Conservation (phyloP, 2,329 filamentous ascomycete genomes). For the Davidsoniella neocaledoniae region DNA sequence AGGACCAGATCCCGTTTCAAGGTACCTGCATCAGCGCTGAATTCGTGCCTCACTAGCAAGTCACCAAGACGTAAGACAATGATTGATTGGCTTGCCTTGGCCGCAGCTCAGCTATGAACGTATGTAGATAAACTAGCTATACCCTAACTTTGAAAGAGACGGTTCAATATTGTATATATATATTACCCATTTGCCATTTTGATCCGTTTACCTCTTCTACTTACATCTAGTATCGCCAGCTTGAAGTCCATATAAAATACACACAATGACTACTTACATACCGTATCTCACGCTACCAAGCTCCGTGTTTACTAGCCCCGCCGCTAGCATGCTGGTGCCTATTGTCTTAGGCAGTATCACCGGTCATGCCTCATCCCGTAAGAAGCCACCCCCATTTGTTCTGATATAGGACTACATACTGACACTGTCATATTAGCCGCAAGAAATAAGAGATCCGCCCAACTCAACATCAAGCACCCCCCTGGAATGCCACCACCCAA, state of each 20-base stretch:
- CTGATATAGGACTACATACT: background rate
- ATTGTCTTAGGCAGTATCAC: slow-evolving; percentile 56
- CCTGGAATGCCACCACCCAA: slow-evolving; percentile 42
- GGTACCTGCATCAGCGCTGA: too few species aligned
- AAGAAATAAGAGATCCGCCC: slow-evolving; percentile 37
- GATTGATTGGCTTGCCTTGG: too few species aligned
- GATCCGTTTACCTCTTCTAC: background rate
- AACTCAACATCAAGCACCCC: slow-evolving; percentile 42
- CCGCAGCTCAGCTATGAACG: too few species aligned
- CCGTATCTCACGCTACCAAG: slow-evolving; percentile 61
- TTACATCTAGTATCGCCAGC: too few species aligned
- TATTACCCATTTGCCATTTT: background rate
- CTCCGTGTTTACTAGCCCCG: slow-evolving; percentile 53
- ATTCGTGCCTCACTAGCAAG: too few species aligned
- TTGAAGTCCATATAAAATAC: background rate
- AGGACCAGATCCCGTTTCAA: too few species aligned
- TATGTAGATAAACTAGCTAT: too few species aligned
- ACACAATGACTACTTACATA: slow-evolving; percentile 61
- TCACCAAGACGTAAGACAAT: too few species aligned
- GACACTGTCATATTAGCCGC: slow-evolving; percentile 29
- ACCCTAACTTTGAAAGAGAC: too few species aligned
- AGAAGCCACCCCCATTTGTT: slow-evolving; percentile 16
- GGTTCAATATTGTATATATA: too few species aligned
- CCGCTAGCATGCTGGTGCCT: slow-evolving; percentile 59
- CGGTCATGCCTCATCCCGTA: slow-evolving; percentile 52